phyloP scores from a whole-genome alignment of 345 rosid genomes.

The Euclidium syriacum region DNA sequence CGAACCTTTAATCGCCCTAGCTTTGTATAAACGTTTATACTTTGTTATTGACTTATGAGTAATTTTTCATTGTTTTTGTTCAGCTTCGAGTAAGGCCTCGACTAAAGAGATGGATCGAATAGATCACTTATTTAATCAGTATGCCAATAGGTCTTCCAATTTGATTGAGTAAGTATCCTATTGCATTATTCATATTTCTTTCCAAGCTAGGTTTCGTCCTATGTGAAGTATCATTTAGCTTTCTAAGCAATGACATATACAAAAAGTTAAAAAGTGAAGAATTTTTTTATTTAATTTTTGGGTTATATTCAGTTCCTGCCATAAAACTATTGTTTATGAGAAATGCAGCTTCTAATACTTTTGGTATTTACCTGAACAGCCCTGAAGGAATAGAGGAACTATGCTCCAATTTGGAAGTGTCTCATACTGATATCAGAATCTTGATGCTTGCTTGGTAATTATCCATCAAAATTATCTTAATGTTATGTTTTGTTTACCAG shows the following conservation, averaged over 20 bases:
- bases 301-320: not conserved
- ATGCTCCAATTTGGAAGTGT: conserved; percentile 82
- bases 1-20: not conserved
- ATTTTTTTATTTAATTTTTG: too few relatives aligned
- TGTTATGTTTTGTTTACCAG: not conserved
- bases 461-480: not conserved
- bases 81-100: conserved; percentile 85
- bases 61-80: not conserved
- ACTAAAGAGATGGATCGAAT: conserved; percentile 92
- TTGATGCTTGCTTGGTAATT: conserved; percentile 97
- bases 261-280: too few relatives aligned
- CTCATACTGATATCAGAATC: conserved; percentile 88
- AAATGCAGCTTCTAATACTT: not conserved
- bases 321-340: not conserved
- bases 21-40: not conserved
- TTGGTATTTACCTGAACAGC: conserved; percentile 40
- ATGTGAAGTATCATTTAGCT: too few relatives aligned
- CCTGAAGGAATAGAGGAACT: conserved; percentile 93
- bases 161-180: conserved; percentile 74
- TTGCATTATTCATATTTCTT: not conserved
- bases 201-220: not conserved
- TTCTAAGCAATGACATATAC: not conserved
- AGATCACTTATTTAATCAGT: conserved; percentile 63
- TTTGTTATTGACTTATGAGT: not conserved
- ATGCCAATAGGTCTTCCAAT: conserved; percentile 66